Conservation (phyloP, 176 grass and related monocot species). For the Coix lacrymajobi region DNA sequence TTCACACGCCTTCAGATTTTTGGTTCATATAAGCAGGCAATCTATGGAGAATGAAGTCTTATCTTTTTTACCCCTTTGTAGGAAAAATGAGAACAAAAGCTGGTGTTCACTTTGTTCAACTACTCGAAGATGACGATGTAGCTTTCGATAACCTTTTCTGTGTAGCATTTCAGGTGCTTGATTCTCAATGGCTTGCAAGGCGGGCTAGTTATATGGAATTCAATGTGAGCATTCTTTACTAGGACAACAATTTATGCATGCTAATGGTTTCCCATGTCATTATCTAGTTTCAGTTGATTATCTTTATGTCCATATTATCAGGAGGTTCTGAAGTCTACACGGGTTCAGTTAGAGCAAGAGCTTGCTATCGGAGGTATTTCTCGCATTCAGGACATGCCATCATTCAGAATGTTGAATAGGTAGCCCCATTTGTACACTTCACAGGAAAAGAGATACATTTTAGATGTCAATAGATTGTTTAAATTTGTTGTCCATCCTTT, state of each 20-base stretch:
- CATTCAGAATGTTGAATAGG: slow-evolving; percentile 54
- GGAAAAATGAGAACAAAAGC: slow-evolving; percentile 53
- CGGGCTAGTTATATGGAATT: slow-evolving; percentile 89
- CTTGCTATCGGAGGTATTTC: slow-evolving; percentile 40
- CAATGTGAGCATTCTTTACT: slow-evolving; percentile 45
- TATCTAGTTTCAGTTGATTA: background rate
- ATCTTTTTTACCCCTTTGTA: slow-evolving; percentile 22
- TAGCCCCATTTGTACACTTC: slow-evolving; percentile 26
- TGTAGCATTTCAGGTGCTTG: slow-evolving; percentile 70
- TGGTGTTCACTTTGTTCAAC: slow-evolving; percentile 51
- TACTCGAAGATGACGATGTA: slow-evolving; percentile 60
- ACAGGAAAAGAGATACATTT: background rate
- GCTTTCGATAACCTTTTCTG: slow-evolving; percentile 89
- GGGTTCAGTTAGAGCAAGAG: slow-evolving; percentile 67
- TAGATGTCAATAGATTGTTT: slow-evolving; percentile 5
- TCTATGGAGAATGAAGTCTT: background rate
- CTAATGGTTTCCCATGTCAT: background rate
- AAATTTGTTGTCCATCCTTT: slow-evolving; percentile 17
- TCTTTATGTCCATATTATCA: slow-evolving; percentile 36
- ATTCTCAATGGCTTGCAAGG: slow-evolving; percentile 68
- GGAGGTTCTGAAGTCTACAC: slow-evolving; percentile 72
- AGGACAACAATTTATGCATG: background rate
- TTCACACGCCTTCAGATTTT: background rate
- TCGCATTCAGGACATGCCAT: slow-evolving; percentile 49
- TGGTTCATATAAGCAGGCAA: slow-evolving; percentile 11